A percentile compares a stretch with the other conserved stretches of the same genome.
These are phyloP conservation scores for Jatropha podagrica DNA, from an alignment of 441 rosid genomes.

Conservation along the genomic window DNA sequence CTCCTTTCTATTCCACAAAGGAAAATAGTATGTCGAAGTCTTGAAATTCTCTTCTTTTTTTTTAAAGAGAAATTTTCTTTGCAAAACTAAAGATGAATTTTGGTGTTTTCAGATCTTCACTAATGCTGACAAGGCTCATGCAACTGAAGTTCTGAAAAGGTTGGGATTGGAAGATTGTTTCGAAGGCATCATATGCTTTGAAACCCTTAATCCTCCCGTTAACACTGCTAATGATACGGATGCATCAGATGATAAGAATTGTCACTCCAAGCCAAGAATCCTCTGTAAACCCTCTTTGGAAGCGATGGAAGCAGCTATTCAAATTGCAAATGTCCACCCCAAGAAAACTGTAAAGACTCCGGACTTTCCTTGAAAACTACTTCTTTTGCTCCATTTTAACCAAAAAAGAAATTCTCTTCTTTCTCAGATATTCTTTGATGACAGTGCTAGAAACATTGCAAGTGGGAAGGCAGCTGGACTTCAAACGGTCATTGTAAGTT, in stretches of 20 bases:
- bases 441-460: conserved; percentile 81
- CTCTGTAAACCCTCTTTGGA: conserved; percentile 74
- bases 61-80: not conserved
- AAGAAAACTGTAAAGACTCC: conserved; percentile 60
- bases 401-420: not conserved
- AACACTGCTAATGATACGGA: conserved; percentile 19
- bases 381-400: not conserved
- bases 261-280: conserved; percentile 44
- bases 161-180: conserved; percentile 91
- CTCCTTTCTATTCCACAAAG: conserved; percentile 69
- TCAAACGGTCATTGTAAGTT: conserved; percentile 69
- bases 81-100: not conserved
- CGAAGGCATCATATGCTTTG: conserved; percentile 84
- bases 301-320: conserved; percentile 69
- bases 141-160: conserved; percentile 56
- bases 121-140: conserved; percentile 78
- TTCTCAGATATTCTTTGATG: conserved; percentile 82
- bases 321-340: conserved; percentile 71
- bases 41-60: not conserved
- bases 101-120: conserved; percentile 61
- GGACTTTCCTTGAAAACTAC: not conserved
- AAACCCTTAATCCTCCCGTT: conserved; percentile 65
- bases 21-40: conserved; percentile 53
- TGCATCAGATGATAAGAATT: conserved; percentile 21
- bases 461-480: conserved; percentile 75